Base-by-base conservation (phyloP, 768 basidiomycete genomes). In the Naganishia kalamii region DNA sequence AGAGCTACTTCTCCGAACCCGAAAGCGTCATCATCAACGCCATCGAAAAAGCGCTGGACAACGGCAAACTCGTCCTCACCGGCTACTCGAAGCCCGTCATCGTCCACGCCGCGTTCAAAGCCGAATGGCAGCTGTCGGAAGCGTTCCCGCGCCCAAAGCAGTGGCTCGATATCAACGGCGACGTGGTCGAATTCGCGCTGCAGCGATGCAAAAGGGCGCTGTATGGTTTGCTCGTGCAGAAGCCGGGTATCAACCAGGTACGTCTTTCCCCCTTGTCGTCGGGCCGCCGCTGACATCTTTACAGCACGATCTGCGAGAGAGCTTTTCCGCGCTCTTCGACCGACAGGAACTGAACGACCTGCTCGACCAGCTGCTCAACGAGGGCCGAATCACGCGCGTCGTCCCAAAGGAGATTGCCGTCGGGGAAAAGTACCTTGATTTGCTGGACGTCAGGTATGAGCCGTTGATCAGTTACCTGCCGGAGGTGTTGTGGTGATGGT, bases 201-300 rank as follows among this genome's bases (percentile, higher is more conserved):
- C 41, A 70, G 37, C 44, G 48, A 46, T 63, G 68, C 3, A 27
- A 69, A 12, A 50, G 65, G 12, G 47, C 48, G 11, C 67, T 72
- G 0, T 67, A 63, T 32, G 67, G 69, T 11, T 35, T 65, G 29
- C 54, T 77, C 23, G 25, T 67, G 3, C 19, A 47, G 25, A 60
- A 69, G 27, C 71, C 76, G 1, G 75, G 75, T n/a, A 69, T 72
- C 19, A 68, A 41, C n/a, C 66, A 74, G 68, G 75, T 75, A 54
- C 69, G 72, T 67, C 6, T 12, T 33, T 40, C 19, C 19, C 25
- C 35, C 40, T 21, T 8, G 25, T 1, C 17, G 3, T 59, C 2
- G 6, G 30, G 2, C 13, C 30, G 21, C 4, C 13, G n/a, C 23
- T 47, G 35, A 65, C 33, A 8, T 4, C 15, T 11, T 13, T 19